Percentiles rank a stretch among this genome's conserved stretches.
Evolutionary conservation across 306 rosid genomes (phyloP).

Genomic region (Arachis stenosperma): DNA sequence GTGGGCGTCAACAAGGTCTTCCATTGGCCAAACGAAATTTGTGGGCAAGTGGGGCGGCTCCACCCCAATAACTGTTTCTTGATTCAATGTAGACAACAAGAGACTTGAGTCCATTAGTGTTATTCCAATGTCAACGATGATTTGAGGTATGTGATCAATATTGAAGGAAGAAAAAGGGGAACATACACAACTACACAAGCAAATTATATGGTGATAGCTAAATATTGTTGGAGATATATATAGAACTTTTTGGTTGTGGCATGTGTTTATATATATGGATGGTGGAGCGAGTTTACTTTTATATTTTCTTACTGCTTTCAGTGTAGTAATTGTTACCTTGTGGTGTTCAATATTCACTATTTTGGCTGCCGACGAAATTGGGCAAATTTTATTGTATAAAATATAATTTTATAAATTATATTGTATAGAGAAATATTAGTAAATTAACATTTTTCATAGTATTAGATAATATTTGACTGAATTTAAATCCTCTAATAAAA

Average conservation of each 20-base stretch:
- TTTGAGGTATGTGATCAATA: neutral
- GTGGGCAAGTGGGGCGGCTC: constrained; percentile 43
- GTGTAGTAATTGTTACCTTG: no score
- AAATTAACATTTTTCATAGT: no score
- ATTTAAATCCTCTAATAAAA: no score
- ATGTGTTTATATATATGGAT: constrained; percentile 13
- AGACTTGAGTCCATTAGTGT: constrained; percentile 40
- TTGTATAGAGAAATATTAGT: no score
- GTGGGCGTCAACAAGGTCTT: constrained; percentile 44
- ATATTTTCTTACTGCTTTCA: no score
- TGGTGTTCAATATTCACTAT: no score
- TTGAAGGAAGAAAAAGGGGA: neutral
- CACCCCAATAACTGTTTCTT: constrained; percentile 23
- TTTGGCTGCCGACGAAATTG: no score
- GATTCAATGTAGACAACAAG: constrained; percentile 12
- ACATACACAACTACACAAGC: neutral
- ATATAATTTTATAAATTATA: no score
- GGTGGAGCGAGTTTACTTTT: neutral
- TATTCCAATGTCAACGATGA: neutral
- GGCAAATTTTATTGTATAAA: no score
- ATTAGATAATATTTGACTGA: no score
- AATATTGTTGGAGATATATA: neutral
- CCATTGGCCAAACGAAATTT: constrained; percentile 65
- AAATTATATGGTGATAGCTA: neutral
- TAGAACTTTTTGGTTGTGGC: neutral